Evolutionary conservation across 257 asterid genomes (phyloP), one percentile per base, ranked within the genome.

Genomic region (Solanum infundibuliforme): DNA sequence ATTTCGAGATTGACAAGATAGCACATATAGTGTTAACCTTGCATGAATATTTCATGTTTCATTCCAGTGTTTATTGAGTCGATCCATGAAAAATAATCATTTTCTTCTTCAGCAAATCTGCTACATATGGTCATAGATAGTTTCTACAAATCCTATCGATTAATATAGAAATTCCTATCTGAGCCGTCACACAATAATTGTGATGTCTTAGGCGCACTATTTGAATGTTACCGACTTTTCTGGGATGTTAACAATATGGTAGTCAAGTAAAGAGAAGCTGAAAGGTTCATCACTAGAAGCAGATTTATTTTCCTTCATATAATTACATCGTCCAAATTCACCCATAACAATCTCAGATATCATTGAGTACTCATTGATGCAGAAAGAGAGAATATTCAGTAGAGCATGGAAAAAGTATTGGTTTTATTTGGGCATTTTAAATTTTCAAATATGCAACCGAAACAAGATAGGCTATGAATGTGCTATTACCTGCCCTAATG

Each of bases 401-500:
- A 48, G 39, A 29, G 29, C 69, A 18, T 16, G 7, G 39, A 36
- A 27, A 65, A 66, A 38, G 6, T 66, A 38, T 66, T 75, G 81
- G 41, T 38, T n/a, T 66, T 34, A 83, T 52, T 60, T 38, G 87
- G 27, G 31, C 2, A 10, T 20, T 39, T 71, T 35, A 46, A 31
- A 12, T 66, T 62, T 27, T n/a, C 9, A 43, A 31, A 66, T 23
- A 71, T 68, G 52, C 72, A 39, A 83, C 35, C 34, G 16, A 87
- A 87, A 66, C 69, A 82, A 83, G 66, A 86, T 27, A 65, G 84
- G 87, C 32, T 58, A 25, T 71, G 83, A 60, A 79, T 87, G 83
- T 90, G 83, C 52, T 39, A 87, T 79, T 95, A 97, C 98, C 98
- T 97, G 98, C 81, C 98, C 99, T 86, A 97, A 90, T 39, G 98